Evolutionary conservation across 768 basidiomycete species (phyloP), one percentile per base, ranked within the genome.

Genomic region (Favolaschia claudopus): DNA sequence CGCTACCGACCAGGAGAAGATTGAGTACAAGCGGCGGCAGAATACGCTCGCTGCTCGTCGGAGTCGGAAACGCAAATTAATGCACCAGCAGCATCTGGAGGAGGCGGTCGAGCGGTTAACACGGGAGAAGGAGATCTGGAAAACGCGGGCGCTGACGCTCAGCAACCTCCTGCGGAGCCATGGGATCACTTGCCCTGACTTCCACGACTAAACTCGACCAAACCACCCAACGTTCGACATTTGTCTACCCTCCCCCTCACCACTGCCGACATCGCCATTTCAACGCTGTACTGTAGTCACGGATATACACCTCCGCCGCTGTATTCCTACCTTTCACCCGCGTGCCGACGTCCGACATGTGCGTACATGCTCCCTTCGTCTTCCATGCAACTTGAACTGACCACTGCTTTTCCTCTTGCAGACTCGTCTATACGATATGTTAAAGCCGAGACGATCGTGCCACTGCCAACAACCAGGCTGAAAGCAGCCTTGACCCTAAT

Each of bases 11-110:
- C 75, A 82, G 66, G 81, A 84, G 58, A 84, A 85, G 58, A 89
- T 91, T 67, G 86, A 84, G 69, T 78, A 78, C 20, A 91, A 91
- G 77, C 80, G 89, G 37, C 79, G 85, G 9, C 84, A 85, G 72
- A 91, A 91, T 66, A 89, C 89, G n/a, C 70, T 91, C 8, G 89
- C 89, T 0, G 89, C 89, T 7, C 81, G 89, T 1, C 79, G 87
- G 13, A 83, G 81, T 64, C 79, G 89, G 10, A 83, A 82, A 79
- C 80, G 89, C 43, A 91, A 91, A 77, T 69, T 84, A 25, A 83
- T 86, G 73, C 82, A 89, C 67, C 80, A 86, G 67, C 77, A 81
- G 45, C 80, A 82, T 61, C 70, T 90, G 54, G 84, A 88, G 74
- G 72, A 76, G 20, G 72, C 61, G 8, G 65, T 82, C 48, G 84